Percentiles rank a stretch among this genome's conserved stretches.
Evolutionary conservation across 1,139 yeast species (phyloP).

Genomic region (Saccharomycopsis hybrid): DNA sequence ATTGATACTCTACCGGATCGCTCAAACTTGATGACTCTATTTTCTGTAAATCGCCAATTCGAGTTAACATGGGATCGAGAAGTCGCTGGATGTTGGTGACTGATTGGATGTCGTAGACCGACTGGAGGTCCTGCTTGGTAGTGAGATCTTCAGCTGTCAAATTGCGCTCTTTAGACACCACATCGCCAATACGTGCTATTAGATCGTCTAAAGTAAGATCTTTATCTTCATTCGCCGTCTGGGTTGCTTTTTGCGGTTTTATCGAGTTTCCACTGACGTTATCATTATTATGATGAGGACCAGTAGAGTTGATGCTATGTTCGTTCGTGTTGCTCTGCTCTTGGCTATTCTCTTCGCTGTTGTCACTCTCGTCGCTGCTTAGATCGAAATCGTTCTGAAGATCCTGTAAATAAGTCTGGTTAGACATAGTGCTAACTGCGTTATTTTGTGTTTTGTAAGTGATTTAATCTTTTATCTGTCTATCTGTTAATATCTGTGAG

Average conservation of each 20-base stretch:
- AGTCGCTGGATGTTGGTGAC: slow-evolving; percentile 3
- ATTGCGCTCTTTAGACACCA: slow-evolving; percentile 3
- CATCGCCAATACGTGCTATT: slow-evolving; percentile 1
- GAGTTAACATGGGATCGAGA: slow-evolving; percentile 1
- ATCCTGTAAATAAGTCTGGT: background rate
- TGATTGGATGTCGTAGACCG: slow-evolving; percentile 3
- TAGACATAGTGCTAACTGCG: too few species aligned
- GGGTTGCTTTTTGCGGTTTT: too few species aligned
- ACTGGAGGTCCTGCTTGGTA: slow-evolving; percentile 3
- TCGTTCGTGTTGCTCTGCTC: background rate
- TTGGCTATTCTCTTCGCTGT: background rate
- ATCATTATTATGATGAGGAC: too few species aligned
- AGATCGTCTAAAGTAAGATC: background rate
- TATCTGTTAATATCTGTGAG: too few species aligned
- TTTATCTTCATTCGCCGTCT: too few species aligned
- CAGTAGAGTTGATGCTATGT: too few species aligned
- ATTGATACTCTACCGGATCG: slow-evolving; percentile 34
- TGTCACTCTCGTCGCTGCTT: background rate
- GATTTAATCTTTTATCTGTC: too few species aligned
- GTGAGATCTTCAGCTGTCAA: slow-evolving; percentile 8
- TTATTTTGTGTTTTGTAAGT: too few species aligned
- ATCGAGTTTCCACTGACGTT: too few species aligned
- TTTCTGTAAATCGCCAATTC: background rate
- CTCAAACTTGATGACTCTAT: background rate
- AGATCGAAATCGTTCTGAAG: slow-evolving; percentile 5